These are phyloP conservation scores for Simmondsia chinensis DNA, from an alignment of 148 eudicot species.

Conservation along the genomic window DNA sequence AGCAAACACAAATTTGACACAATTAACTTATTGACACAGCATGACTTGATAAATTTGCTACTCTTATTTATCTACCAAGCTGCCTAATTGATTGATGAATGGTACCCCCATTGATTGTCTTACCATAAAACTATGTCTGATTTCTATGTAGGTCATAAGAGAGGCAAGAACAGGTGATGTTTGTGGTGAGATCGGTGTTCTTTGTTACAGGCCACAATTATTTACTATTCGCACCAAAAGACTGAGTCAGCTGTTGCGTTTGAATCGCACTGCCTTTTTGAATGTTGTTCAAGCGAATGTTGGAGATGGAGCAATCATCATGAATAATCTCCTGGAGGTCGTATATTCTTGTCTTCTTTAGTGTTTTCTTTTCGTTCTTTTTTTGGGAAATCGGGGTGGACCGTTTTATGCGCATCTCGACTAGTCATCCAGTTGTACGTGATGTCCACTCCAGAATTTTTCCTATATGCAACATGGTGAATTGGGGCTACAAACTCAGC, in stretches of 20 bases:
- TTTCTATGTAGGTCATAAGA: constrained; percentile 62
- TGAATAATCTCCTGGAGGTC: constrained; percentile 46
- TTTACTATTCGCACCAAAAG: constrained; percentile 76
- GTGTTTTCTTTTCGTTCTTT: neutral
- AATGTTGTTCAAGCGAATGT: constrained; percentile 49
- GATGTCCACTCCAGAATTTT: no score
- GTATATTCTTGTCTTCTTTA: neutral
- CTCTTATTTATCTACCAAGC: neutral
- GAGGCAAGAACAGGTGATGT: constrained; percentile 55
- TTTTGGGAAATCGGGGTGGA: no score
- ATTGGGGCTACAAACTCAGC: no score
- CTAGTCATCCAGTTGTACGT: no score
- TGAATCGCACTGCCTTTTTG: constrained; percentile 57
- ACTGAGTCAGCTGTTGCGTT: constrained; percentile 55
- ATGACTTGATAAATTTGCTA: no score
- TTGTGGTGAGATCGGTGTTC: constrained; percentile 89
- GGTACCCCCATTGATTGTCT: no score
- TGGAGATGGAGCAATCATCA: constrained; percentile 59
- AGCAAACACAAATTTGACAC: no score
- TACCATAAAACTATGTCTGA: no score
- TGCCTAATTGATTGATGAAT: no score
- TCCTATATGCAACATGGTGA: no score
- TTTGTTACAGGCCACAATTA: constrained; percentile 86
- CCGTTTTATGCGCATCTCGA: no score
- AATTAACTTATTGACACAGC: no score